Evolutionary conservation across 2,329 filamentous ascomycete species (phyloP).

Genomic region (Epichloe baconii): DNA sequence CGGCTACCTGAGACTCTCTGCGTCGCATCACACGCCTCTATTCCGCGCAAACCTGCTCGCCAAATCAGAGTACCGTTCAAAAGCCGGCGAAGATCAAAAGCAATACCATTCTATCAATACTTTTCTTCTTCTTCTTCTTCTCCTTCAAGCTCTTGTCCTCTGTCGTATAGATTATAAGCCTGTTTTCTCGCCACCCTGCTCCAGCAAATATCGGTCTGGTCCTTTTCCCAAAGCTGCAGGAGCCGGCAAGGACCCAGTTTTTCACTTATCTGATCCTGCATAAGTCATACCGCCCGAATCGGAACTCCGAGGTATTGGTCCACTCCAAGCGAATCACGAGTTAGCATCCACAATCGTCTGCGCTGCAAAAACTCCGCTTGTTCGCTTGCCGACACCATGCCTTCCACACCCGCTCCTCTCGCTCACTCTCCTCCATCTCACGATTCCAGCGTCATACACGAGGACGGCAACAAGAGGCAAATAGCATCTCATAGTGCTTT

Average conservation of each 20-base stretch:
- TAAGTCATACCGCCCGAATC: constrained; percentile 8
- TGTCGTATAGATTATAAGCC: too few relatives aligned
- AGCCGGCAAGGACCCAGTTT: background rate
- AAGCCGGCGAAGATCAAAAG: background rate
- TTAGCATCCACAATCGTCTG: constrained; percentile 1
- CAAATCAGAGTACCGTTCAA: background rate
- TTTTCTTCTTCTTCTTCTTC: background rate
- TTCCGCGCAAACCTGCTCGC: constrained; percentile 4
- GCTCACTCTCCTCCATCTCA: constrained; percentile 10
- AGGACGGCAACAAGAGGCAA: background rate
- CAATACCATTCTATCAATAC: background rate
- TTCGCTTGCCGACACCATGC: constrained; percentile 12
- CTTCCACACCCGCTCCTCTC: constrained; percentile 9
- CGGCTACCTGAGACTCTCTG: background rate
- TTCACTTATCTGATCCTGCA: constrained; percentile 6
- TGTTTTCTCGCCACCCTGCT: background rate
- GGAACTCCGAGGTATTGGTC: constrained; percentile 15
- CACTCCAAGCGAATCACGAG: constrained; percentile 5
- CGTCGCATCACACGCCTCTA: background rate
- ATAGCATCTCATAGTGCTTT: background rate
- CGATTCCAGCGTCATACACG: background rate
- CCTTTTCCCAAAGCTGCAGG: background rate
- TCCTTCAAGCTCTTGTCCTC: background rate
- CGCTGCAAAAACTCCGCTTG: constrained; percentile 6
- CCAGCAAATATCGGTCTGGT: background rate